A percentile compares a stretch with the other conserved stretches of the same genome.
Conservation (phyloP, 495 filamentous ascomycete species). For the Aspergillus cristatus region DNA sequence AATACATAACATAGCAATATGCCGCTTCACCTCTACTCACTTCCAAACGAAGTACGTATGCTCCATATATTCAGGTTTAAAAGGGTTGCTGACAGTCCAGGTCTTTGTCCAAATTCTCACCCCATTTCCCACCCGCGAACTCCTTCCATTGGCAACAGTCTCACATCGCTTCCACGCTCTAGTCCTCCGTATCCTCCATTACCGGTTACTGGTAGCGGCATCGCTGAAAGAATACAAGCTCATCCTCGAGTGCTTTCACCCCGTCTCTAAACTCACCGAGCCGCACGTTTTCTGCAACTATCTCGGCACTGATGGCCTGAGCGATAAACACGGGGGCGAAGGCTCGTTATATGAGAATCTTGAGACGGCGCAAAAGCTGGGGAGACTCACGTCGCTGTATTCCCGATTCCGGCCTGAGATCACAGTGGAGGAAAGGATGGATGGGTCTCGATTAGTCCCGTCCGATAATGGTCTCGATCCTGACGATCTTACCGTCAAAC, state of each 20-base stretch:
- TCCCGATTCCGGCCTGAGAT: slow-evolving; percentile 53
- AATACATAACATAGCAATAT: too few species aligned
- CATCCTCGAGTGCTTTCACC: slow-evolving; percentile 71
- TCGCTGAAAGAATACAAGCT: slow-evolving; percentile 51
- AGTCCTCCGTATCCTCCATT: slow-evolving; percentile 57
- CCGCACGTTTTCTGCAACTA: slow-evolving; percentile 63
- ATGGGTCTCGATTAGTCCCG: slow-evolving; percentile 9
- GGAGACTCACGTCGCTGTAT: slow-evolving; percentile 36
- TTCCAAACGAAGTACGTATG: slow-evolving; percentile 44
- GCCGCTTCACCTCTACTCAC: slow-evolving; percentile 21
- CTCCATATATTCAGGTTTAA: neutral
- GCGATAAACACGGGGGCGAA: slow-evolving; percentile 27
- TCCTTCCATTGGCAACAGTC: slow-evolving; percentile 53
- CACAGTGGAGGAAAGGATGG: slow-evolving; percentile 33
- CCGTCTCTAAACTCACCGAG: slow-evolving; percentile 55
- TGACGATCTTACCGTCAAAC: too few species aligned
- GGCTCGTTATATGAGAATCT: slow-evolving; percentile 32
- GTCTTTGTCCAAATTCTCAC: slow-evolving; percentile 58
- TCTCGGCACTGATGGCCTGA: slow-evolving; percentile 47
- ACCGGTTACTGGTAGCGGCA: slow-evolving; percentile 50
- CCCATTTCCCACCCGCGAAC: slow-evolving; percentile 45
- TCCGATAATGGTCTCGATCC: slow-evolving; percentile 3
- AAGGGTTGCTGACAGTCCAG: slow-evolving; percentile 27
- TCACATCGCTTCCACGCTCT: slow-evolving; percentile 59
- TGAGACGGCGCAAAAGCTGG: slow-evolving; percentile 18